These are phyloP conservation scores for Flaveria sonorensis DNA, from an alignment of 129 eudicot species.

Conservation along the genomic window DNA sequence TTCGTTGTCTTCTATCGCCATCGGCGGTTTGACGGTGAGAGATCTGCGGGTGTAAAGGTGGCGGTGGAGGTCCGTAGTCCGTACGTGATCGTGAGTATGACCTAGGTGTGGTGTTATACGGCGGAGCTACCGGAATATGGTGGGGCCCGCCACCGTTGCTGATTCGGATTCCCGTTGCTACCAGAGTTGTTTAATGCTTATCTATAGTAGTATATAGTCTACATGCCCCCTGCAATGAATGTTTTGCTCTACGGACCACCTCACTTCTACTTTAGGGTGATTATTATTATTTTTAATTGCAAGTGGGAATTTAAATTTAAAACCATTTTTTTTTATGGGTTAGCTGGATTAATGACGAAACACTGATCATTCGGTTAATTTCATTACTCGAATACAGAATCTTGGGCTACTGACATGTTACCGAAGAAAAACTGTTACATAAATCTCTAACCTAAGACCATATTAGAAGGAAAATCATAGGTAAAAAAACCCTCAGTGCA, in stretches of 20 bases:
- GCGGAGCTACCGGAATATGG: background rate
- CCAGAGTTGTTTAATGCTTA: slow-evolving; percentile 28
- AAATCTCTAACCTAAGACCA: too few species aligned
- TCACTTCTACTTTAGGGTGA: background rate
- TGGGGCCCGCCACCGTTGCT: slow-evolving; percentile 26
- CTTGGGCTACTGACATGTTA: too few species aligned
- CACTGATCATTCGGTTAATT: too few species aligned
- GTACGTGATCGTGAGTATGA: slow-evolving; percentile 23
- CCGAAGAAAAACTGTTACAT: too few species aligned
- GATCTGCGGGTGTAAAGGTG: slow-evolving; percentile 10
- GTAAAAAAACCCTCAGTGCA: too few species aligned
- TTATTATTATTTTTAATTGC: background rate
- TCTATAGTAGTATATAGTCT: background rate
- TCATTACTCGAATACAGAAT: too few species aligned
- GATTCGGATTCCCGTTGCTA: slow-evolving; percentile 29
- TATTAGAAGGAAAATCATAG: too few species aligned
- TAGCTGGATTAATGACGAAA: too few species aligned
- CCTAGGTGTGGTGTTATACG: slow-evolving; percentile 14
- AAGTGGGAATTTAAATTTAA: background rate
- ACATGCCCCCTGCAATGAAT: background rate
- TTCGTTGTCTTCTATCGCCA: slow-evolving; percentile 74
- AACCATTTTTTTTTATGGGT: too few species aligned
- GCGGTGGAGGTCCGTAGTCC: background rate
- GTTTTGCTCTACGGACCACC: background rate
- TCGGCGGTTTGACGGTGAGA: slow-evolving; percentile 20